Evolutionary conservation across 768 basidiomycete species (phyloP), one percentile per base, ranked within the genome.

Genomic region (Leccinum broughii): DNA sequence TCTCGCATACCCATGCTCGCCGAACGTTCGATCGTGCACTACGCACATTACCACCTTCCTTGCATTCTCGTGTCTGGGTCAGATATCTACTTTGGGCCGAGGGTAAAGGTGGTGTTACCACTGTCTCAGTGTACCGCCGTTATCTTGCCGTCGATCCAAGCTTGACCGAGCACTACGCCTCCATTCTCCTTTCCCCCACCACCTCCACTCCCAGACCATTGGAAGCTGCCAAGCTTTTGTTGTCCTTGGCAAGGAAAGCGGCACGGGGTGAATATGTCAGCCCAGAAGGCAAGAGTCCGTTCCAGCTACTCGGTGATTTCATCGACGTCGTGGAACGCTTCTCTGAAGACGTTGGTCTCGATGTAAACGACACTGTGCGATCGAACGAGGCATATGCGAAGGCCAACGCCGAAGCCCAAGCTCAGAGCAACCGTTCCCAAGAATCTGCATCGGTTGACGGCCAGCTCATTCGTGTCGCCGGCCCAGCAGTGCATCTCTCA

Each of bases 11-110:
- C 0, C 96, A 98, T 76, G 95, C 94, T 17, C 86, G 97, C 22
- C 84, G 89, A 62, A 97, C 95, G 1, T 98, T 90, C 72, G 97
- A 99, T 77, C 87, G 97, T 44, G 92, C 95, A 2, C 76, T 99
- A 30, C 91, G 96, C 55, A 95, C 95, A 1, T 83, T 99, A 8
- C 91, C 95, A 14, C 95, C 95, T 3, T 95, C 93, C 51, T 79
- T 98, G 22, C 97, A 99, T 70, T 84, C 83, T 5, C 88, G 95
- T 37, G 84, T 98, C 64, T 99, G 97, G 97, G 84, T 89, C 13
- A 84, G 90, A 57, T 98, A 98, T 75, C 83, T 99, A 17, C 79
- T 91, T 14, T 98, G 95, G 93, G 90, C 95, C 5, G 94, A 97
- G 77, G 71, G 78, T 15, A 87, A 82, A 72, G 92, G 93, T 54